Conservation (phyloP, 2,329 filamentous ascomycete genomes). For the Aspergillus tanneri region DNA sequence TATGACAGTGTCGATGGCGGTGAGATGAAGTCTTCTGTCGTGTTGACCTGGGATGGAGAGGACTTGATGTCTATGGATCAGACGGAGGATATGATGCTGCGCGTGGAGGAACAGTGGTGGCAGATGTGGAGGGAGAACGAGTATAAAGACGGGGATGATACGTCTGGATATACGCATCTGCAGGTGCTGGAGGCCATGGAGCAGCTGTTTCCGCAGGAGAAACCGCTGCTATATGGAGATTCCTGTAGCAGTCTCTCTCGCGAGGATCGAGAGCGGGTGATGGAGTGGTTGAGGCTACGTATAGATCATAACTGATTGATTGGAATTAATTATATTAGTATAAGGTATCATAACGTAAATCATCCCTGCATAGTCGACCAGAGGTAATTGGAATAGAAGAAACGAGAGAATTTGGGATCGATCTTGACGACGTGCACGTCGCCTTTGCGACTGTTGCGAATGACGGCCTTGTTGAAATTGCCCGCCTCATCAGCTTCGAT, state of each 20-base stretch:
- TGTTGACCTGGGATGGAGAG: slow-evolving; percentile 40
- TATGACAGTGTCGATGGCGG: slow-evolving; percentile 26
- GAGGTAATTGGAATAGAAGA: slow-evolving; percentile 94
- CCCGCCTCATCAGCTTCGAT: slow-evolving; percentile 77
- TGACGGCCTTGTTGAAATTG: slow-evolving; percentile 80
- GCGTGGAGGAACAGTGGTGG: slow-evolving; percentile 30
- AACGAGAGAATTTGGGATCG: slow-evolving; percentile 85
- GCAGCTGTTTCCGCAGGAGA: slow-evolving; percentile 27
- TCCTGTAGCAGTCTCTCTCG: slow-evolving; percentile 21
- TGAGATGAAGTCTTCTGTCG: slow-evolving; percentile 24
- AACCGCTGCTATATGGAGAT: slow-evolving; percentile 13
- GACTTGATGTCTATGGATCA: slow-evolving; percentile 35
- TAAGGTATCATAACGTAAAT: slow-evolving; percentile 9
- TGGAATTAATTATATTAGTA: neutral
- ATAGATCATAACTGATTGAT: neutral
- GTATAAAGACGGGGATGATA: slow-evolving; percentile 10
- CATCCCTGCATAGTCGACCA: slow-evolving; percentile 75
- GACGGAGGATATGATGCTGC: slow-evolving; percentile 28
- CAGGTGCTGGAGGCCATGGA: slow-evolving; percentile 31
- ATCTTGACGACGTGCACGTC: slow-evolving; percentile 95
- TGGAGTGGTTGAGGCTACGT: slow-evolving; percentile 9
- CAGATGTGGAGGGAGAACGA: slow-evolving; percentile 25
- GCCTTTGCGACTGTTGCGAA: slow-evolving; percentile 80
- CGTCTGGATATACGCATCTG: slow-evolving; percentile 17
- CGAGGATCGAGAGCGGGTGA: slow-evolving; percentile 22